Evolutionary conservation across 495 filamentous ascomycete genomes (phyloP).

Genomic region (Tirmania nivea): DNA sequence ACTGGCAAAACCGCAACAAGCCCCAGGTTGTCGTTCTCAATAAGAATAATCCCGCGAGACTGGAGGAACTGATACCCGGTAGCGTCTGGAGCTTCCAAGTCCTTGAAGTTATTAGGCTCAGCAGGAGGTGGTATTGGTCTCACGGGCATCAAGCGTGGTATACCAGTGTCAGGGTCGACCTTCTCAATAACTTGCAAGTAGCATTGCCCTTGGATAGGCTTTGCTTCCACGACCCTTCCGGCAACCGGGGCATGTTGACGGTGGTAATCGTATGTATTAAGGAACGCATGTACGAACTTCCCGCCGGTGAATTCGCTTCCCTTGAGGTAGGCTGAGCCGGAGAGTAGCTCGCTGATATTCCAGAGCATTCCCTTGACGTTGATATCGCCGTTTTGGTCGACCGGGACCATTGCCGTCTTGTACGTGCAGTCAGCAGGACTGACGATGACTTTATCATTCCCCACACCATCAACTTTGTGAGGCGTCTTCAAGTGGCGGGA

Average conservation of each 20-base stretch:
- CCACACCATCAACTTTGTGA: constrained; percentile 8
- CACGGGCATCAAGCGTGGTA: not conserved
- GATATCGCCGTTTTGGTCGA: constrained; percentile 8
- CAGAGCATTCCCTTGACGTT: constrained; percentile 18
- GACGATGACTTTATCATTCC: constrained; percentile 10
- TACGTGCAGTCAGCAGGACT: constrained; percentile 16
- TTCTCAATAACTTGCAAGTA: constrained; percentile 15
- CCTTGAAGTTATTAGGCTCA: not conserved
- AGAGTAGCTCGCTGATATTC: constrained; percentile 15
- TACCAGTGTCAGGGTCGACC: not conserved
- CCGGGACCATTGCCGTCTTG: constrained; percentile 7
- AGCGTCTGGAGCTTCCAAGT: constrained; percentile 15
- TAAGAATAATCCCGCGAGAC: constrained; percentile 20
- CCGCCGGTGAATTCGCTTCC: constrained; percentile 14
- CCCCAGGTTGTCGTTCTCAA: constrained; percentile 14
- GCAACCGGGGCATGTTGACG: constrained; percentile 17
- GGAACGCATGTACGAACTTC: constrained; percentile 19
- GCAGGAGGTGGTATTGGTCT: too few relatives aligned
- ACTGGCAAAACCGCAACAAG: constrained; percentile 24
- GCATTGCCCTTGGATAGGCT: constrained; percentile 14
- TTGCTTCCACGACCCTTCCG: constrained; percentile 17
- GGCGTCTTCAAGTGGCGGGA: constrained; percentile 13
- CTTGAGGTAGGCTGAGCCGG: constrained; percentile 5
- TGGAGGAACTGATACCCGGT: constrained; percentile 24
- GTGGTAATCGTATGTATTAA: constrained; percentile 19